Percentiles rank a stretch among this genome's conserved stretches.
phyloP scores from a whole-genome alignment of 164 flowering plant species.

The Kalanchoe fedtschenkoi region DNA sequence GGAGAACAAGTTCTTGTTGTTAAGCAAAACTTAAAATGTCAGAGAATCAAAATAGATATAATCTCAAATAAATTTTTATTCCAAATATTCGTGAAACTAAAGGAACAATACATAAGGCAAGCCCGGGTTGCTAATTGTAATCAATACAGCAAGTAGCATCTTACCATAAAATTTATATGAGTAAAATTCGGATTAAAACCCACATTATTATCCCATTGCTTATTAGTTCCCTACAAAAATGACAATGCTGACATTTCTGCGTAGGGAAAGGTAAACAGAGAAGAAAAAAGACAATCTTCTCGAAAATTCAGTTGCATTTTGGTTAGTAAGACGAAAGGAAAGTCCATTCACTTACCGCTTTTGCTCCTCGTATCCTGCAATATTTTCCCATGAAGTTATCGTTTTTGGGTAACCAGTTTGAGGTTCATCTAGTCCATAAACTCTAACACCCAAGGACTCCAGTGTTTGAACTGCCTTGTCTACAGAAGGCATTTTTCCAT shows the following conservation, averaged over 20 bases:
- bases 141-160: too few relatives aligned
- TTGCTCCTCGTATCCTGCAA: slow-evolving; percentile 91
- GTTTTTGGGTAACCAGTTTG: slow-evolving; percentile 12
- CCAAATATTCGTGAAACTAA: too few relatives aligned
- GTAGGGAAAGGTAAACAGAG: not conserved
- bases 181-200: too few relatives aligned
- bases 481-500: slow-evolving; percentile 21
- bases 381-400: slow-evolving; percentile 76
- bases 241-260: not conserved
- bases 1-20: not conserved
- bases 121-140: too few relatives aligned
- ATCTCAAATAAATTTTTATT: too few relatives aligned
- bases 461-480: slow-evolving; percentile 53
- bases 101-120: too few relatives aligned
- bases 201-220: too few relatives aligned
- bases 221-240: too few relatives aligned
- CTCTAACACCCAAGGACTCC: slow-evolving; percentile 81
- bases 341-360: slow-evolving; percentile 45
- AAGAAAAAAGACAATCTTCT: not conserved
- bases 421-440: slow-evolving; percentile 61
- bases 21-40: not conserved
- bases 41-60: not conserved
- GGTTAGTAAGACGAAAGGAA: not conserved
- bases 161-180: too few relatives aligned
- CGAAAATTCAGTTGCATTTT: not conserved